Evolutionary conservation across 2,329 filamentous ascomycete genomes (phyloP).

Genomic region (Ophiostoma australiae): DNA sequence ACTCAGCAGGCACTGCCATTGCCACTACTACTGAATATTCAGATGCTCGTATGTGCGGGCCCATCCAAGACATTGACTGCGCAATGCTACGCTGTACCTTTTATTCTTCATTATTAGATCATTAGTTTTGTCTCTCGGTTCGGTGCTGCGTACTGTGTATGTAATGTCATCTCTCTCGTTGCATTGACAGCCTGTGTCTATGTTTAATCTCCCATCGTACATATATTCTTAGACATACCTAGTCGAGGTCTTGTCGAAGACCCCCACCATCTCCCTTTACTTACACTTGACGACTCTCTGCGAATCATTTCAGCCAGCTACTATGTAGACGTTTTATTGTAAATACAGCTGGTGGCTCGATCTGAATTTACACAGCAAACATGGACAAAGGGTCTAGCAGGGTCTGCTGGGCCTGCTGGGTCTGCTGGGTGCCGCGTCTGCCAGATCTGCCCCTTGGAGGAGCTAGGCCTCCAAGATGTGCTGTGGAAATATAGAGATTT

Average conservation of each 20-base stretch:
- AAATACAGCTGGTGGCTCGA: background rate
- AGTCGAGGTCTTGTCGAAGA: background rate
- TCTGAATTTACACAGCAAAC: background rate
- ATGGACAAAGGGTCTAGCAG: background rate
- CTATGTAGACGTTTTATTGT: background rate
- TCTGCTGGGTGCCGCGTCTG: too few relatives aligned
- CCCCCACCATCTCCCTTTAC: background rate
- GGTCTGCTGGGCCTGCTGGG: too few relatives aligned
- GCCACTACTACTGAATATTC: background rate
- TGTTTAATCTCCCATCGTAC: background rate
- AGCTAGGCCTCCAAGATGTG: background rate
- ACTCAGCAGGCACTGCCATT: too few relatives aligned
- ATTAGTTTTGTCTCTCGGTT: background rate
- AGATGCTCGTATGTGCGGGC: background rate
- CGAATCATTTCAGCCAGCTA: background rate
- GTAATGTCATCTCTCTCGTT: too few relatives aligned
- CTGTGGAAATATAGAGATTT: background rate
- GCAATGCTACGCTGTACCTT: conserved; percentile 7
- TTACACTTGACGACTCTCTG: background rate
- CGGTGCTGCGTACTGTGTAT: background rate
- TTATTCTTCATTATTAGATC: background rate
- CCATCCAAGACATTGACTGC: background rate
- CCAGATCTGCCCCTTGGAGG: too few relatives aligned
- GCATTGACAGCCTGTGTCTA: background rate
- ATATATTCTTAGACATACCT: background rate